These are phyloP conservation scores for Fusarium anthophilum DNA, from an alignment of 2,329 filamentous ascomycete genomes.

Conservation along the genomic window DNA sequence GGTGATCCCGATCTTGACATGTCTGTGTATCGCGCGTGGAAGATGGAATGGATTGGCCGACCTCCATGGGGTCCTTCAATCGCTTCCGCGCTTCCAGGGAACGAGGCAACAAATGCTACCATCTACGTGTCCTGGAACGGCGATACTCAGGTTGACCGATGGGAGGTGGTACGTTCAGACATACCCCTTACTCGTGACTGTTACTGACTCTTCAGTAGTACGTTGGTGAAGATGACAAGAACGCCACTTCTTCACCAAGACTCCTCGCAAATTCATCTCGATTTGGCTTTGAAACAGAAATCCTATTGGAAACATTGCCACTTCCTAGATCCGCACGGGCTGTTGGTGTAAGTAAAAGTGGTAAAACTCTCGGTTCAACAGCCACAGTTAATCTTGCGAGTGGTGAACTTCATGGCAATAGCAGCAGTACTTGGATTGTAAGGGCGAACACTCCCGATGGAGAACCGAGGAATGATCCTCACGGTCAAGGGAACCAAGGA, in stretches of 20 bases:
- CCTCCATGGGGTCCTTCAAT: slow-evolving; percentile 41
- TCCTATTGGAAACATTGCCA: slow-evolving; percentile 1
- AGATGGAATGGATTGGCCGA: slow-evolving; percentile 39
- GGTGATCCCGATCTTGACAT: slow-evolving; percentile 19
- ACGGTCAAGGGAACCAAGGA: not conserved
- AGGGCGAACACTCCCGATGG: slow-evolving; percentile 1
- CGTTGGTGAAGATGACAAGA: slow-evolving; percentile 26
- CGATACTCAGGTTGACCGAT: slow-evolving; percentile 36
- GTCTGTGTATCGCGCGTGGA: slow-evolving; percentile 40
- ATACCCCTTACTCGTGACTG: not conserved
- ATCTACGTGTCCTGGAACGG: slow-evolving; percentile 44
- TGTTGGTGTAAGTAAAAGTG: slow-evolving; percentile 24
- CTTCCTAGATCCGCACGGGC: slow-evolving; percentile 28
- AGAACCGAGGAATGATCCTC: not conserved
- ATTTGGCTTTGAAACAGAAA: slow-evolving; percentile 34
- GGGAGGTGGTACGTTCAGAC: slow-evolving; percentile 34
- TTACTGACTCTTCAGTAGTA: slow-evolving; percentile 23
- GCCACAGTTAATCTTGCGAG: slow-evolving; percentile 30
- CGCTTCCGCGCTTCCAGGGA: slow-evolving; percentile 15
- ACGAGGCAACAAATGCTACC: slow-evolving; percentile 14
- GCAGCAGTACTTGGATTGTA: slow-evolving; percentile 31
- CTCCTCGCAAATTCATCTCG: slow-evolving; percentile 35
- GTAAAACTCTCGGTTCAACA: slow-evolving; percentile 33
- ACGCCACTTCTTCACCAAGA: slow-evolving; percentile 14
- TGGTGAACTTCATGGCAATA: slow-evolving; percentile 32